Evolutionary conservation across 169 alveolate genomes (phyloP).

Genomic region (Plasmodium vinckei): DNA sequence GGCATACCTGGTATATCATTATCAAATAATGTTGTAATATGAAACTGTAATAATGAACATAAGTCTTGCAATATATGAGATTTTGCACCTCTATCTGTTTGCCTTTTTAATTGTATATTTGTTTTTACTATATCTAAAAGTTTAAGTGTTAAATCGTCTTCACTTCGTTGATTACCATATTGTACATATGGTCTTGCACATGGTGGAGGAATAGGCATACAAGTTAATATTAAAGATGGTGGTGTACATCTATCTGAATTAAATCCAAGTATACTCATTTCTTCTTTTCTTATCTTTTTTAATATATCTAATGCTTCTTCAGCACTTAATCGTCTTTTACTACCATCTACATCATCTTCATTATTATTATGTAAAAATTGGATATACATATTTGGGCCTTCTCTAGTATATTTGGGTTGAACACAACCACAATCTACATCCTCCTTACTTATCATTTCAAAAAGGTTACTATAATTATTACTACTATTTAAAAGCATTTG

Average conservation of each 20-base stretch:
- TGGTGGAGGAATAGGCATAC: conserved; percentile 99
- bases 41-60: conserved; percentile 94
- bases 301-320: conserved; percentile 93
- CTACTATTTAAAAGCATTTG: conserved; percentile 66
- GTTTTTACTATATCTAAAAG: conserved; percentile 96
- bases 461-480: conserved; percentile 47
- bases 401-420: conserved; percentile 91
- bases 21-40: conserved; percentile 97
- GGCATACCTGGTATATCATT: conserved; percentile 98
- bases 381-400: conserved; percentile 91
- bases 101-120: conserved; percentile 91
- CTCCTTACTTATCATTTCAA: conserved; percentile 78
- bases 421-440: conserved; percentile 90
- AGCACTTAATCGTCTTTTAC: conserved; percentile 87
- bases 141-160: conserved; percentile 98
- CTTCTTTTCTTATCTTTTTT: conserved; percentile 92
- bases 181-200: conserved; percentile 98
- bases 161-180: conserved; percentile 94
- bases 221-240: conserved; percentile 95
- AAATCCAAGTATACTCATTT: conserved; percentile 95
- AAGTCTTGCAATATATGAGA: conserved; percentile 94
- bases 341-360: conserved; percentile 87
- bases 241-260: conserved; percentile 95
- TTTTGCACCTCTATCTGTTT: conserved; percentile 93
- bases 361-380: conserved; percentile 84